Conservation (phyloP, 164 flowering plant genomes). For the Piper betle region DNA sequence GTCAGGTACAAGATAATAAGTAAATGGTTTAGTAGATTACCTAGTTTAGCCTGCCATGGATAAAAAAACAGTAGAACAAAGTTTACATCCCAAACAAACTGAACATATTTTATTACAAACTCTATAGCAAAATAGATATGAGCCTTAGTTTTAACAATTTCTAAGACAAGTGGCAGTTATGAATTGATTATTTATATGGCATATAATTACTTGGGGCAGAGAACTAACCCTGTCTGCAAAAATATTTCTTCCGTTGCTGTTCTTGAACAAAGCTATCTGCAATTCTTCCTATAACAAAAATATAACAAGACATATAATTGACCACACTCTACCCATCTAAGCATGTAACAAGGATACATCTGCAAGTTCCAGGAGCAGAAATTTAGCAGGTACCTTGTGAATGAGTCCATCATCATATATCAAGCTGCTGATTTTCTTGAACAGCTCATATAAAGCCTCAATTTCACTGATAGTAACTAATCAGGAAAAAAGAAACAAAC, state of each 20-base stretch:
- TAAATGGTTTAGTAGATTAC: no score
- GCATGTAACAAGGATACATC: not conserved
- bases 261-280: slow-evolving; percentile 56
- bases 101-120: no score
- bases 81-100: no score
- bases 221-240: slow-evolving; percentile 48
- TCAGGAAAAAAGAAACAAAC: not conserved
- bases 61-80: no score
- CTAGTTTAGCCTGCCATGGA: no score
- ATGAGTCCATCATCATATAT: slow-evolving; percentile 62
- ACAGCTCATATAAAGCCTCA: slow-evolving; percentile 65
- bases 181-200: no score
- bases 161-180: no score
- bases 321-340: not conserved
- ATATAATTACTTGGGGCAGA: not conserved
- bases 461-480: slow-evolving; percentile 30
- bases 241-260: slow-evolving; percentile 42
- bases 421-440: slow-evolving; percentile 68
- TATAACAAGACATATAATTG: not conserved
- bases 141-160: no score
- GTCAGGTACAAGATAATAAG: not conserved
- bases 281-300: slow-evolving; percentile 57
- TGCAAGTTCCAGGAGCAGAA: not conserved
- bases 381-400: slow-evolving; percentile 41
- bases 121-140: no score